A percentile compares a stretch with the other conserved stretches of the same genome.
Conservation (phyloP, 192 early-diverging fungal species). For the Neocallimastix lanati region DNA sequence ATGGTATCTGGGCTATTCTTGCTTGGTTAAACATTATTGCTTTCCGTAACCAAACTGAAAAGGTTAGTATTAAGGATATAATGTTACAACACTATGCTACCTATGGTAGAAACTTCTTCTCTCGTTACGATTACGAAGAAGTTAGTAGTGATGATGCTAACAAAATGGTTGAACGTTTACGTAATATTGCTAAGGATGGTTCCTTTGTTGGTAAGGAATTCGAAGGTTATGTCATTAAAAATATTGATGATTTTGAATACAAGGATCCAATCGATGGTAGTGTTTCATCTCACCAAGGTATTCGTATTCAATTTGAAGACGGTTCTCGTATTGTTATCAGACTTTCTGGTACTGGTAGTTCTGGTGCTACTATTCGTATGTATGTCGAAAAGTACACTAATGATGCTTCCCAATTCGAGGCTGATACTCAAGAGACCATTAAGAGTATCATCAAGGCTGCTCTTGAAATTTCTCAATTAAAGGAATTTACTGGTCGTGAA, state of each 20-base stretch:
- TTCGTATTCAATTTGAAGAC: conserved; percentile 81
- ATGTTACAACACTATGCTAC: conserved; percentile 56
- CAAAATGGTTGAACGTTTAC: conserved; percentile 60
- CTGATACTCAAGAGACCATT: conserved; percentile 49
- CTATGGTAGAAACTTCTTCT: conserved; percentile 96
- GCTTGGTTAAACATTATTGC: conserved; percentile 95
- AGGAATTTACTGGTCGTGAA: conserved; percentile 66
- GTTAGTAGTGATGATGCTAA: conserved; percentile 61
- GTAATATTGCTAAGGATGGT: conserved; percentile 18
- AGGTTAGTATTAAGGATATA: conserved; percentile 52
- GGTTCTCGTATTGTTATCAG: conserved; percentile 82
- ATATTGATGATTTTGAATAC: conserved; percentile 82
- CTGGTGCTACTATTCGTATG: conserved; percentile 87
- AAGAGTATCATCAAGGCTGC: conserved; percentile 74
- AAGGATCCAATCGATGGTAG: conserved; percentile 77
- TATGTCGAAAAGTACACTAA: conserved; percentile 82
- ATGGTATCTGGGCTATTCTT: conserved; percentile 91
- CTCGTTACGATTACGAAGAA: conserved; percentile 91
- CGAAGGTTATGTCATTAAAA: conserved; percentile 43
- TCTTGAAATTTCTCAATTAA: conserved; percentile 50
- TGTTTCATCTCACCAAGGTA: conserved; percentile 50
- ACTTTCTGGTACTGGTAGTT: conserved; percentile 79
- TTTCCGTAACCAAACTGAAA: conserved; percentile 22
- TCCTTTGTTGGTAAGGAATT: conserved; percentile 40
- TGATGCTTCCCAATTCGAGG: background rate